phyloP scores from a whole-genome alignment of 331 rosid genomes.

The Telfairia occidentalis region DNA sequence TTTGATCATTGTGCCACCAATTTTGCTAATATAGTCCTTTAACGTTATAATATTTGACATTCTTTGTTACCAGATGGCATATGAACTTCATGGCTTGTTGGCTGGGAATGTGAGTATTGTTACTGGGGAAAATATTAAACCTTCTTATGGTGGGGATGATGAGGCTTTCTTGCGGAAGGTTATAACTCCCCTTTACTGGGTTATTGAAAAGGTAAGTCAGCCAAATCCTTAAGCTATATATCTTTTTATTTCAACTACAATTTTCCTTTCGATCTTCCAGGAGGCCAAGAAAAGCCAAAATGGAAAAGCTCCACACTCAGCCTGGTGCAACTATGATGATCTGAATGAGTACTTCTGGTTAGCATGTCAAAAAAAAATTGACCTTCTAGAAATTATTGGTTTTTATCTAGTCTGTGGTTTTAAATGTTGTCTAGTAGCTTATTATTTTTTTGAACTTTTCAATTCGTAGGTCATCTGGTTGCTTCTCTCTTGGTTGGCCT shows the following conservation, averaged over 20 bases:
- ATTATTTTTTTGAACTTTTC: conserved; percentile 12
- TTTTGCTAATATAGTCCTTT: neutral
- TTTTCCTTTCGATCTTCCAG: conserved; percentile 31
- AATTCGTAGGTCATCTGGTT: conserved; percentile 55
- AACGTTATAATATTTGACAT: neutral
- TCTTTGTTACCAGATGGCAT: conserved; percentile 65
- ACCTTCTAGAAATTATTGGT: conserved; percentile 4
- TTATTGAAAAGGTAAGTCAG: conserved; percentile 56
- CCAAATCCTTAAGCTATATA: conserved; percentile 13
- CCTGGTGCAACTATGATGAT: conserved; percentile 96
- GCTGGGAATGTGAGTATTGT: conserved; percentile 99
- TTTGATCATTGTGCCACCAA: neutral
- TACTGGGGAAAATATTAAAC: conserved; percentile 96
- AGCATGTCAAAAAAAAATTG: conserved; percentile 22
- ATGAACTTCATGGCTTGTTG: conserved; percentile 87
- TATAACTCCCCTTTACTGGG: conserved; percentile 72
- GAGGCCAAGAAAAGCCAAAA: conserved; percentile 58
- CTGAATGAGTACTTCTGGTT: conserved; percentile 88
- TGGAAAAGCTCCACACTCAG: conserved; percentile 76
- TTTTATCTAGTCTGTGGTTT: conserved; percentile 16
- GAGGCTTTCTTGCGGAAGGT: conserved; percentile 92
- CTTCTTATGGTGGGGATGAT: conserved; percentile 97
- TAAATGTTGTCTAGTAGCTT: conserved; percentile 5
- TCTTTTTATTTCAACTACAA: conserved; percentile 19
- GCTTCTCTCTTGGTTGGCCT: conserved; percentile 99